These are phyloP conservation scores for Acrodontium crateriforme DNA, from an alignment of 2,329 filamentous ascomycete species.

Conservation along the genomic window DNA sequence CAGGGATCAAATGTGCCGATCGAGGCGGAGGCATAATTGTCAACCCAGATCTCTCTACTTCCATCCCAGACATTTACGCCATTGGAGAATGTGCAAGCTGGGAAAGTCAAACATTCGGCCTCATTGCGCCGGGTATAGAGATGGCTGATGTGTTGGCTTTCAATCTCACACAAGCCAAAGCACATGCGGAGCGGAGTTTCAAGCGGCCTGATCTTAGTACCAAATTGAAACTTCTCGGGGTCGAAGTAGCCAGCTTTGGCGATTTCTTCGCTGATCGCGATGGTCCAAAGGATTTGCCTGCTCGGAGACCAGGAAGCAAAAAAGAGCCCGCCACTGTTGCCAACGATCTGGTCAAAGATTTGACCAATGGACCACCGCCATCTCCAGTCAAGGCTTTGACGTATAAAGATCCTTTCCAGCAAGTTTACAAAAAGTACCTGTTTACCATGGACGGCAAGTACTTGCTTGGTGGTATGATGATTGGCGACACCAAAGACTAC, in stretches of 20 bases:
- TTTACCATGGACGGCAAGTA: slow-evolving; percentile 86
- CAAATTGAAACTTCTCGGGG: slow-evolving; percentile 76
- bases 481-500: slow-evolving; percentile 82
- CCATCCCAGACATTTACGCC: slow-evolving; percentile 60
- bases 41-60: slow-evolving; percentile 54
- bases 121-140: slow-evolving; percentile 80
- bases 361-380: slow-evolving; percentile 42
- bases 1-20: slow-evolving; percentile 59
- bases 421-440: slow-evolving; percentile 87
- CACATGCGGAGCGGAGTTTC: slow-evolving; percentile 56
- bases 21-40: slow-evolving; percentile 66
- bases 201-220: slow-evolving; percentile 79
- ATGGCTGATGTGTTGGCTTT: slow-evolving; percentile 88
- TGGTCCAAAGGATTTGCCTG: slow-evolving; percentile 62
- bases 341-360: slow-evolving; percentile 35
- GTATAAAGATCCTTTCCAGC: slow-evolving; percentile 77
- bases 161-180: slow-evolving; percentile 73
- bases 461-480: slow-evolving; percentile 92
- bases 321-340: slow-evolving; percentile 27
- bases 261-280: slow-evolving; percentile 87
- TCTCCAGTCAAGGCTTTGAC: slow-evolving; percentile 66
- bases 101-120: slow-evolving; percentile 72
- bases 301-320: slow-evolving; percentile 34
- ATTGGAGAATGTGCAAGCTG: slow-evolving; percentile 87
- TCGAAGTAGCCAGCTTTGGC: slow-evolving; percentile 85